Base-by-base conservation (phyloP, 140 eudicot genomes). In the Bidens hawaiensis region DNA sequence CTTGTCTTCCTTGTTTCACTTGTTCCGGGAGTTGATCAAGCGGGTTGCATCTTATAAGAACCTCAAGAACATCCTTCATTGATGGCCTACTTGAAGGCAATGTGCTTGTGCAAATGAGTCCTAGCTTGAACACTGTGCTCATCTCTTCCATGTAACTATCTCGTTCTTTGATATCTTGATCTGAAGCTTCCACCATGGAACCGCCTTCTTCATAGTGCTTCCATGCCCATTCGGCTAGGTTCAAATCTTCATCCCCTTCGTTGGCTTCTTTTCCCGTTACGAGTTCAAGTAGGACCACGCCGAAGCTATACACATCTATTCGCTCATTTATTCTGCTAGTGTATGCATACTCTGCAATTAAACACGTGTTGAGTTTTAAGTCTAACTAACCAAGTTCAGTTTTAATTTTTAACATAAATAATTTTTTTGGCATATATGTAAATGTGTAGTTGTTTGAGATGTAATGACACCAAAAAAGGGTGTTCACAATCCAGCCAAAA, bases 191-290 rank as follows among this genome's bases (percentile, higher is more conserved):
- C 4, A 13, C 74, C 17, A 87, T 33, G 0, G 84, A 40, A 12
- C 76, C 77, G 12, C 82, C 86, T 33, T 84, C 88, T 28, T 69
- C 79, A 23, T 81, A 80, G 45, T 80, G 81, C 70, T 67, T 75
- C 97, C 97, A 90, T 36, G 97, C 89, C 96, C 96, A 90, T 65
- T 84, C 90, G 14, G 94, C 90, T 2, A 90, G 85, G 67, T 74
- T 79, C 53, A 64, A 72, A 46, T 86, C 55, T 18, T 69, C 83
- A 17, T 65, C 83, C 56, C 89, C 95, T 23, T 61, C 67, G 9
- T 74, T 81, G 16, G 97, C 77, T 57, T 89, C 78, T 75, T 76
- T 72, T 52, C 95, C 94, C 0, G 97, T 90, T 64, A 84, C 83
- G 13, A 90, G 83, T 38, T 81, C 95, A 33, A 90, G 72, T n/a